These are phyloP conservation scores for Luffa aegyptiaca DNA, from an alignment of 306 rosid genomes.

Conservation along the genomic window DNA sequence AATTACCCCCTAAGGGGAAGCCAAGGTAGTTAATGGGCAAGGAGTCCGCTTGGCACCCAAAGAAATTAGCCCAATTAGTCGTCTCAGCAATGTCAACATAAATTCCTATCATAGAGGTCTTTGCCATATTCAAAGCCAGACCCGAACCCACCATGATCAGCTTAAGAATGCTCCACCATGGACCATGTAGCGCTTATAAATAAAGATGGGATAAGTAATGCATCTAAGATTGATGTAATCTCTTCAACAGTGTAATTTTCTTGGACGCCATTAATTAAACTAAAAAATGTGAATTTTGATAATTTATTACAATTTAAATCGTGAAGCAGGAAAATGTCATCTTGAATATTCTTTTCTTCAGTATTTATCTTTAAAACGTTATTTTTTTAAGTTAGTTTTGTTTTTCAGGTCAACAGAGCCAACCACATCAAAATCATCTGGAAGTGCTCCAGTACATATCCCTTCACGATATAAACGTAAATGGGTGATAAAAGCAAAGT, in stretches of 20 bases:
- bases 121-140: neutral
- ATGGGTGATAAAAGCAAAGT: slow-evolving; percentile 65
- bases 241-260: neutral
- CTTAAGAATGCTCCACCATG: no score
- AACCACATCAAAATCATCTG: slow-evolving; percentile 30
- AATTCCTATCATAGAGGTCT: neutral
- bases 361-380: neutral
- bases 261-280: neutral
- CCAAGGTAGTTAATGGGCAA: neutral
- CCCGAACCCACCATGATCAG: neutral
- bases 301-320: neutral
- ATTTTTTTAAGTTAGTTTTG: neutral
- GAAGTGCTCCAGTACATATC: slow-evolving; percentile 29
- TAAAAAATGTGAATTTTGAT: neutral
- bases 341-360: neutral
- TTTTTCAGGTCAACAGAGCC: slow-evolving; percentile 48
- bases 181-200: neutral
- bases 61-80: neutral
- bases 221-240: neutral
- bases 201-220: neutral
- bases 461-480: slow-evolving; percentile 43
- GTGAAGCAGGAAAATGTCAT: neutral
- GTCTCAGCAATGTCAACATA: neutral
- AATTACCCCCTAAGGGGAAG: neutral
- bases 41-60: neutral